Base-by-base conservation (phyloP, 1,139 yeast species). In the Saccharomyces hybrid region DNA sequence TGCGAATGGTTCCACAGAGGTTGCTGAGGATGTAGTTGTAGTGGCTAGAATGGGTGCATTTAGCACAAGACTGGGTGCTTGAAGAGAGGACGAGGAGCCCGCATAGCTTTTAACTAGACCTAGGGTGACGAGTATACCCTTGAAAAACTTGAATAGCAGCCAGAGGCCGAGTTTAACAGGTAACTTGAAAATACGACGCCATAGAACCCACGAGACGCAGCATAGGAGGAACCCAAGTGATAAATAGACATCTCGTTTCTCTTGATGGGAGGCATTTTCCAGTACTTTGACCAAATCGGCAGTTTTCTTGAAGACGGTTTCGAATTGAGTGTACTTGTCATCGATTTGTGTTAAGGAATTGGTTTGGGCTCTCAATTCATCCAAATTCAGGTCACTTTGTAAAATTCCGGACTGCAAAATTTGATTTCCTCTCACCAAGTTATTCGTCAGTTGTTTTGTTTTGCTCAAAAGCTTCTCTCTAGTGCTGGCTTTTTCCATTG, bases 301-400 rank as follows among this genome's bases (percentile, higher is more conserved):
- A 14, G 83, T 79, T 50, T 77, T 78, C 48, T 69, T 68, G 55
- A 82, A 71, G 28, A 82, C 68, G 46, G 73, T 74, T 48, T 78
- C 75, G 52, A 81, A 73, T 52, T 74, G 73, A 23, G 73, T 67
- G 57, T 77, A 76, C 51, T 74, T 75, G 46, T 79, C 81, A 52
- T 79, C 76, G 58, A 80, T 69, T 13, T 68, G 68, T 4, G 67
- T 59, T 54, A 83, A 66, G 42, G 81, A 81, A 49, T 75, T 75
- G 1, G 81, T 74, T 58, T 83, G 88, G 53, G 77, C 82, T 53
- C 75, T 79, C 26, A 83, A 64, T n/a, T 82, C 77, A 49, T 82
- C 85, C 28, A 82, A 67, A 59, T 82, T 82, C 51, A 83, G 69
- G 57, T 81, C 84, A 8, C 84, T 80, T 61, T 82, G 86, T 55